Evolutionary conservation across 129 eudicot species (phyloP).

Genomic region (Apium graveolens): DNA sequence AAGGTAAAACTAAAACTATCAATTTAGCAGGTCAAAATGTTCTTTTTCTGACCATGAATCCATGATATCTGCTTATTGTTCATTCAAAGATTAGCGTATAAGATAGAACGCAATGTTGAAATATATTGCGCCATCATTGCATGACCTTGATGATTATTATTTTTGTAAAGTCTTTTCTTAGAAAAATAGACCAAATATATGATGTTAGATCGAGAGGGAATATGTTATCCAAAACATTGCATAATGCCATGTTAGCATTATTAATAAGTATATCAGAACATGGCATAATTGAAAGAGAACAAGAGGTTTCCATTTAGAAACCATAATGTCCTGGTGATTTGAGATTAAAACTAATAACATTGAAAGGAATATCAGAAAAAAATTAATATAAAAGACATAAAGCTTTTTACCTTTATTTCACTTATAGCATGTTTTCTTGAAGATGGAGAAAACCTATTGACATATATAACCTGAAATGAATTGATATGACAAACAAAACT

Average conservation of each 20-base stretch:
- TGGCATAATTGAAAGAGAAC: neutral
- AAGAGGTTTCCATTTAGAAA: neutral
- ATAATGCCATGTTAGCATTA: neutral
- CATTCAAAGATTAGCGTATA: neutral
- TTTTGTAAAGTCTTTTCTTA: no score
- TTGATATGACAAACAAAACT: neutral
- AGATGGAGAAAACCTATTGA: conserved; percentile 68
- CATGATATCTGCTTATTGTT: neutral
- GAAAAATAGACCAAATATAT: neutral
- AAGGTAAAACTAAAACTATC: neutral
- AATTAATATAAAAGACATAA: conserved; percentile 6
- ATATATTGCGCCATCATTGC: neutral
- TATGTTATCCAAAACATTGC: neutral
- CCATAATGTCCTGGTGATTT: neutral
- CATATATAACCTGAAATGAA: conserved; percentile 75
- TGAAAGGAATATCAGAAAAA: neutral
- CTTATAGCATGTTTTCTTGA: conserved; percentile 78
- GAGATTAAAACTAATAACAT: neutral
- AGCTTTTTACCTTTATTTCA: conserved; percentile 90
- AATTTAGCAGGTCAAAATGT: neutral
- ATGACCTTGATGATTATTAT: neutral
- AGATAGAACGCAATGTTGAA: no score
- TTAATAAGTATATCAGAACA: neutral
- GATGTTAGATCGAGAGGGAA: neutral
- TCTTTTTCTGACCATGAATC: neutral